Conservation (phyloP, 176 grass and related monocot species). For the Raddia distichophylla region DNA sequence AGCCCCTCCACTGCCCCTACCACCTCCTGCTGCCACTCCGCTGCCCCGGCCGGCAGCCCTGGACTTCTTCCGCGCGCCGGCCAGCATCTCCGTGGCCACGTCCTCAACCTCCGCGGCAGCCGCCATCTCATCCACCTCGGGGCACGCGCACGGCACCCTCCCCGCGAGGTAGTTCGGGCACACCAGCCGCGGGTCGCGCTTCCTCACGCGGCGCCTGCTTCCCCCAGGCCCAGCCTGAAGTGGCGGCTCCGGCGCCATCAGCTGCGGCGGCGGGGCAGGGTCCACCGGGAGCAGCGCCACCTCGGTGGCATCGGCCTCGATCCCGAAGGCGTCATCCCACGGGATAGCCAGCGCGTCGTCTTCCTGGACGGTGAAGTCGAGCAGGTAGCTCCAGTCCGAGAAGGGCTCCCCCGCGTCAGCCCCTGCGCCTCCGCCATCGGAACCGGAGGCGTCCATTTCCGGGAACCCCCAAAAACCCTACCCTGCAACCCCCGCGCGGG, state of each 20-base stretch:
- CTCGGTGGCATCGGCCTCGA: conserved; percentile 21
- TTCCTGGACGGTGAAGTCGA: conserved; percentile 60
- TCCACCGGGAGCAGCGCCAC: conserved; percentile 4
- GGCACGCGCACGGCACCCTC: conserved; percentile 85
- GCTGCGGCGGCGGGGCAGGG: background rate
- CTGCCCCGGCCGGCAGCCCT: conserved; percentile 49
- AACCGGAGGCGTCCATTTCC: conserved; percentile 52
- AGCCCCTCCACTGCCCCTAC: conserved; percentile 43
- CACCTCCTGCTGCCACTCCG: conserved; percentile 35
- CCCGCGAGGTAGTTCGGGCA: conserved; percentile 95
- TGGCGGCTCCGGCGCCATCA: background rate
- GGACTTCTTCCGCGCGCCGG: conserved; percentile 47
- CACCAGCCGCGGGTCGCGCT: conserved; percentile 83
- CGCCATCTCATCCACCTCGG: conserved; percentile 82
- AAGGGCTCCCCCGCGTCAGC: conserved; percentile 36
- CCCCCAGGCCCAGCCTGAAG: background rate
- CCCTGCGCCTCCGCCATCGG: conserved; percentile 24
- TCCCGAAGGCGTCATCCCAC: conserved; percentile 41
- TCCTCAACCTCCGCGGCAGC: conserved; percentile 50
- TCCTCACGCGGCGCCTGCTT: conserved; percentile 60
- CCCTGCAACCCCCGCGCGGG: background rate
- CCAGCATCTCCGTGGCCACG: conserved; percentile 49
- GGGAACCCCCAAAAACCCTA: background rate
- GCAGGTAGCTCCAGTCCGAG: conserved; percentile 86
- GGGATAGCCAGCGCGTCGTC: conserved; percentile 61